These are phyloP conservation scores for Pyricularia grisea DNA, from an alignment of 2,329 filamentous ascomycete species.

Conservation along the genomic window DNA sequence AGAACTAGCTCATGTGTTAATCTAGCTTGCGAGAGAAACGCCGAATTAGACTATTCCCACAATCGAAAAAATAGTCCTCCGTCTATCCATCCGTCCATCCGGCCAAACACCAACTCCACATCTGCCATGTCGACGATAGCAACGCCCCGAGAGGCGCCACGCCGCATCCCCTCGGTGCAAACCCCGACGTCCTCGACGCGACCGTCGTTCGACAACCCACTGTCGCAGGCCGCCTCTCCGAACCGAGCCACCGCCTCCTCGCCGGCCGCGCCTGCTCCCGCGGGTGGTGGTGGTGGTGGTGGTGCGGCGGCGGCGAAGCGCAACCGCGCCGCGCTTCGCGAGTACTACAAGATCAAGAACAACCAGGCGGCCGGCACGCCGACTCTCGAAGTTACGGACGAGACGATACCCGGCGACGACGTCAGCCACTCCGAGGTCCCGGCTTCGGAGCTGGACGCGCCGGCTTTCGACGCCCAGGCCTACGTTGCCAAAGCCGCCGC, in stretches of 20 bases:
- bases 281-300: slow-evolving; percentile 9
- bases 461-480: slow-evolving; percentile 61
- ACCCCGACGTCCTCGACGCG: slow-evolving; percentile 69
- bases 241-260: slow-evolving; percentile 23
- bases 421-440: slow-evolving; percentile 43
- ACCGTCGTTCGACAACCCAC: slow-evolving; percentile 58
- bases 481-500: slow-evolving; percentile 55
- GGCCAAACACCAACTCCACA: background rate
- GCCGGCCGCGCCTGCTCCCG: slow-evolving; percentile 11
- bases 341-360: slow-evolving; percentile 82
- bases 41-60: background rate
- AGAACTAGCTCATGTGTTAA: background rate
- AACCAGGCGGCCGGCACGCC: slow-evolving; percentile 28
- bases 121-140: slow-evolving; percentile 56
- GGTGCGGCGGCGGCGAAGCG: slow-evolving; percentile 30
- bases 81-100: background rate
- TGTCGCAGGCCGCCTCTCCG: slow-evolving; percentile 50
- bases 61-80: background rate
- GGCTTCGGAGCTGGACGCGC: slow-evolving; percentile 62
- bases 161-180: slow-evolving; percentile 41
- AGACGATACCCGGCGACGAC: slow-evolving; percentile 14
- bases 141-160: slow-evolving; percentile 50
- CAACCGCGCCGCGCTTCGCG: slow-evolving; percentile 79
- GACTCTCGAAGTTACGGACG: slow-evolving; percentile 31
- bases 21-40: background rate